Base-by-base conservation (phyloP, 345 rosid species). In the Linum usitatissimum region DNA sequence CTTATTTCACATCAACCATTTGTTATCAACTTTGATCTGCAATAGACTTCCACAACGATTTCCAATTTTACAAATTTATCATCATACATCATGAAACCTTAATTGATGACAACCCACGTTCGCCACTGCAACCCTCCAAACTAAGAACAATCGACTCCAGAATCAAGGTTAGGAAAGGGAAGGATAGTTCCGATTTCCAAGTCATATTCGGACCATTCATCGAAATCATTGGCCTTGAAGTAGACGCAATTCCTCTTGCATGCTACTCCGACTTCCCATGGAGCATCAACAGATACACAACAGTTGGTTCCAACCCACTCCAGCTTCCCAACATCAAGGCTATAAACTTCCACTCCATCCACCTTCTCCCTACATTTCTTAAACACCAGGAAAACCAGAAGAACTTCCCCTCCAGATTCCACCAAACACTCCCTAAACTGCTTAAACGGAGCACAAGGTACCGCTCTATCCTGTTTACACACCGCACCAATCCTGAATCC, bases 201-300 rank as follows among this genome's bases (percentile, higher is more conserved):
- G 3, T 55, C 57, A 55, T 55, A 55, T 55, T 18, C 20, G 1
- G 57, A 55, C 57, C 57, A 55, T 4, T 2, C 23, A 9, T 5
- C 23, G 4, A 7, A 18, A n/a, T 9, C 6, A 21, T 9, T 9
- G 3, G 9, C 9, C 20, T 18, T 18, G 57, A 55, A 55, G 6
- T 55, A 55, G 9, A 55, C 57, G 18, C 28, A 55, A 55, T 55
- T 55, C 20, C 57, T 55, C 57, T 28, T 15, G 57, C 57, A 18
- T 9, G 10, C 8, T 34, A 34, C 18, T 10, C 20, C 57, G 0
- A 45, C 14, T 45, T 45, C 51, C 15, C 17, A 10, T 18, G 57
- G 20, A 10, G n/a, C 30, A 21, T n/a, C 28, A 18, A 18, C 20
- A 18, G 23, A 9, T 18, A 55, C 57, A 55, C 30, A 28, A 28